Base-by-base conservation (phyloP, 306 rosid species). In the Canavalia gladiata region DNA sequence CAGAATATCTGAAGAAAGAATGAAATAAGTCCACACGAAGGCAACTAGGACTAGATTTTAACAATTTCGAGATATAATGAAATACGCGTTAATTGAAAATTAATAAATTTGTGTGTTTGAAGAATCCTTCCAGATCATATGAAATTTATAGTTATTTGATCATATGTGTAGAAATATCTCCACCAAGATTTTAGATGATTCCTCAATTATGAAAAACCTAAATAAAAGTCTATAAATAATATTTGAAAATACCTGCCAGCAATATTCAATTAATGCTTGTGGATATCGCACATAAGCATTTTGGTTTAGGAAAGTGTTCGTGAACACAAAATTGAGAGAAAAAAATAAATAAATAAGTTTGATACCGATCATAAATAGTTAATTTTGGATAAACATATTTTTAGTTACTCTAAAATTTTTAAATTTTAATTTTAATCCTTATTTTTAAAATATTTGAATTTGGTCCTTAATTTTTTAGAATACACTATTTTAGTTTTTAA, bases 31-130 rank as follows among this genome's bases (percentile, higher is more conserved):
- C 6, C 59, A 30, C 51, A 59, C 39, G 39, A 29, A 50, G 29
- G 55, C 78, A 82, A 75, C 76, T 56, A 47, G 68, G 72, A 60
- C 45, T 60, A 30, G 28, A 35, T 41, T 70, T 77, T 33, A 71
- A 63, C 63, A 62, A 28, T 70, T 46, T 71, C 33, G 51, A 52
- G 11, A 34, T 7, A 41, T 50, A n/a, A 81, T 81, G 34, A 9
- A 62, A 31, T 56, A 42, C n/a, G 3, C 25, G 74, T 47, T 51
- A 42, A 9, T 52, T 43, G 12, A 62, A 76, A 7, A 47, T 49
- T 49, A 59, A 47, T 29, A 46, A 49, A 29, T 5, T 42, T 18
- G 25, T 50, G 29, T 34, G 9, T 52, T 70, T 49, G 35, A 49
- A 76, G 59, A 80, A 39, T 54, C 34, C 31, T 31, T 34, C 79